phyloP scores from a whole-genome alignment of 2,329 filamentous ascomycete genomes.

The Fusarium denticulatum region DNA sequence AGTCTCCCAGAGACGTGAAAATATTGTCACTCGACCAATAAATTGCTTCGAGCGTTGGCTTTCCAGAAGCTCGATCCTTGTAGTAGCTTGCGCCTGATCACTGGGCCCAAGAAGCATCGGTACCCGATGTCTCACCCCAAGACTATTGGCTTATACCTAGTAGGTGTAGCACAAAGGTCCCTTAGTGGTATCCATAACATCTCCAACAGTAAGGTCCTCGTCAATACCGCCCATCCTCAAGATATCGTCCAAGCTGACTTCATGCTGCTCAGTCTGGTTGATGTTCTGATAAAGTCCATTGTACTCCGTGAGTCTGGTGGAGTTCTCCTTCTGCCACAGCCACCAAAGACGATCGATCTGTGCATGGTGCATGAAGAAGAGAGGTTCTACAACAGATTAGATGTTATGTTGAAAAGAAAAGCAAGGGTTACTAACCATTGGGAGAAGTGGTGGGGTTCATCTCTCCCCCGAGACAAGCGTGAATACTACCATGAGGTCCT shows the following conservation, averaged over 20 bases:
- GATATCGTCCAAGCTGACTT: neutral
- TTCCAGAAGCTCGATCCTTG: too few species aligned
- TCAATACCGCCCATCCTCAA: neutral
- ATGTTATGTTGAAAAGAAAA: too few species aligned
- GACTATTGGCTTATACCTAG: neutral
- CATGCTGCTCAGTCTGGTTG: neutral
- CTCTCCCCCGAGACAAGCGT: conserved; percentile 1
- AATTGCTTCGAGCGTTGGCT: neutral
- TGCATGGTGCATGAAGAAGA: conserved; percentile 15
- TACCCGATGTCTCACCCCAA: too few species aligned
- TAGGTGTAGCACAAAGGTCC: neutral
- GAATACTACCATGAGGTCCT: conserved; percentile 1
- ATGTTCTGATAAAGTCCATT: neutral
- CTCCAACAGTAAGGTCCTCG: neutral
- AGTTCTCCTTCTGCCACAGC: conserved; percentile 11
- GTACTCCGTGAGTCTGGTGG: neutral
- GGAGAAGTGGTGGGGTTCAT: conserved; percentile 18
- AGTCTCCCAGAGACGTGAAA: neutral
- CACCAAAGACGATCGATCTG: conserved; percentile 10
- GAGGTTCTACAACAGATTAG: neutral
- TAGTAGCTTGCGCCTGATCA: too few species aligned
- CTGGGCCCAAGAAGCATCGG: too few species aligned
- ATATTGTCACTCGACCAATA: fast-evolving
- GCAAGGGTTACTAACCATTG: neutral
- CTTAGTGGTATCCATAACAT: conserved; percentile 2